Percentiles rank a stretch among this genome's conserved stretches.
phyloP scores from a whole-genome alignment of 2,329 filamentous ascomycete species.

The Dothistroma septosporum region DNA sequence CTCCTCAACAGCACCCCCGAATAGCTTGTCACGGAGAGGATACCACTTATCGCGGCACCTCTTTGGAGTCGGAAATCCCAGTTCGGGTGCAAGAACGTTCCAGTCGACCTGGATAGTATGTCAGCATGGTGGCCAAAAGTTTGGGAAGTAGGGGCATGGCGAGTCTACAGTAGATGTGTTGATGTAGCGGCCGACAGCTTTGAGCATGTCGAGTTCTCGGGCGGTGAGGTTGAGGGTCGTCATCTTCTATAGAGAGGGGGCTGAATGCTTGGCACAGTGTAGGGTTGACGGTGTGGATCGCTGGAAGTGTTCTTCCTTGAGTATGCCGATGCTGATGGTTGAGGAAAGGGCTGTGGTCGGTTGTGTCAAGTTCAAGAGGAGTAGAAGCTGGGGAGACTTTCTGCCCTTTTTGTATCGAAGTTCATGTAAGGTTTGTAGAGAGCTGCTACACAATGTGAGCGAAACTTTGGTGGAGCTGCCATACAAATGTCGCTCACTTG shows the following conservation, averaged over 20 bases:
- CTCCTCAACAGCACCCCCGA: background rate
- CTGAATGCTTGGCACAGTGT: background rate
- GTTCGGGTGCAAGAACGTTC: conserved; percentile 16
- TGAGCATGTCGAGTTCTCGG: conserved; percentile 22
- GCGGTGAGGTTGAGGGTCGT: conserved; percentile 18
- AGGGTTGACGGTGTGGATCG: background rate
- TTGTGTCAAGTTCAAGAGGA: background rate
- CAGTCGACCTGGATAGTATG: conserved; percentile 22
- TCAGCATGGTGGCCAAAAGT: background rate
- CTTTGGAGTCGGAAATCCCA: conserved; percentile 21
- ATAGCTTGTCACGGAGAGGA: conserved; percentile 19
- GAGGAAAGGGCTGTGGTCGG: background rate
- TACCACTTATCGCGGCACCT: conserved; percentile 23
- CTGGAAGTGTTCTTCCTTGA: too few species aligned
- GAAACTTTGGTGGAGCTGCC: background rate
- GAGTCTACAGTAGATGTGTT: background rate
- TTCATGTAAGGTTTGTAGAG: background rate
- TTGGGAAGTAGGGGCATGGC: background rate
- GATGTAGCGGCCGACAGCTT: conserved; percentile 10
- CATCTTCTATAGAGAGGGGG: conserved; percentile 9
- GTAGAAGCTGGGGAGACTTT: background rate
- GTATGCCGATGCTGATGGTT: background rate
- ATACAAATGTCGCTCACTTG: background rate
- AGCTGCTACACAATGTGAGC: background rate
- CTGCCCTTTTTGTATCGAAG: background rate